Evolutionary conservation across 179 eudicot species (phyloP), one percentile per base, ranked within the genome.

Genomic region (Beta corolliflora): DNA sequence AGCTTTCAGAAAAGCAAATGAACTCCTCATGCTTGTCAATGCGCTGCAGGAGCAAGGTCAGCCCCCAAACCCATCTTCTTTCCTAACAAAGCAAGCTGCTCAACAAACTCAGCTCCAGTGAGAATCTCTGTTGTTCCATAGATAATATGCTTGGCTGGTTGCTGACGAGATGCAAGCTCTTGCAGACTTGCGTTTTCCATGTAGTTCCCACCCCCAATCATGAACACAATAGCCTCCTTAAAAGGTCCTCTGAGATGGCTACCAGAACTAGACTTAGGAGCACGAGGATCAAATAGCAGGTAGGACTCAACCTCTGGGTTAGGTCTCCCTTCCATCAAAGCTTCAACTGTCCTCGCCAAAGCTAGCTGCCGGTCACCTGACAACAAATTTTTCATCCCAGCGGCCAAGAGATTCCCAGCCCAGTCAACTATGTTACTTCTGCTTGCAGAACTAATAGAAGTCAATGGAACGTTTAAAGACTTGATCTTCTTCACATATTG

Each of bases 141-240:
- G 4, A 95, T 87, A 45, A 95, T 87, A 78, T 92, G 94, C 83
- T 87, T 93, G 56, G 79, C 81, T 50, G 97, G 95, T 85, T 92
- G 97, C 76, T 89, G 97, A 65, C 86, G 86, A 0, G 85, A 90
- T 25, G 92, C 99, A 81, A 93, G 90, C 86, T 90, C 98, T 79
- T 93, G 99, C 87, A 95, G 86, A 79, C 97, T 89, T 82, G 95
- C 98, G 87, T 95, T 87, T 82, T 95, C 99, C 78, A 95, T 88
- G 73, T 93, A 95, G 83, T 95, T 95, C 56, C 99, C 99, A 80
- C 99, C 98, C 52, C 99, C 99, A 83, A 95, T 89, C 99, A 95
- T 92, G 83, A 95, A 95, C n/a, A 93, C 97, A 68, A 95, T 91
- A 76, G 94, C 97, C 87, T 95, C 99, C 84, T 95, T 95, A 74